phyloP scores from a whole-genome alignment of 441 rosid genomes.

The Mallotus repandus region DNA sequence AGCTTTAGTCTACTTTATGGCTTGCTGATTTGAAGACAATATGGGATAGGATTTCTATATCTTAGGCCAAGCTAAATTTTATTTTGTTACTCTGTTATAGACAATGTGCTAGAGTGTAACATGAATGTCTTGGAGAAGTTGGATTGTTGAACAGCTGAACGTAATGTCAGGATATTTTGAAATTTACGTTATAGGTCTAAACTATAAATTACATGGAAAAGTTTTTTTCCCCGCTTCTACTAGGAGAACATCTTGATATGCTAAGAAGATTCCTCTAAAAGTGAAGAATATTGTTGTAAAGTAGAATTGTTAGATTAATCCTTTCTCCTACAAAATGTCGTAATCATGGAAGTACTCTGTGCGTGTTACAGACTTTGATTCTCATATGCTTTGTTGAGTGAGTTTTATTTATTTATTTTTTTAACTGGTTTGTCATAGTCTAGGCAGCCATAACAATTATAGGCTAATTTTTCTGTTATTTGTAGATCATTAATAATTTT shows the following conservation, averaged over 20 bases:
- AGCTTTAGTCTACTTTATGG: neutral
- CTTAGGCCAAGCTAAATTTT: neutral
- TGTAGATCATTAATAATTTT: constrained; percentile 12
- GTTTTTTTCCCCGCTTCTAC: neutral
- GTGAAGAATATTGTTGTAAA: neutral
- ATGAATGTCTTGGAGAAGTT: neutral
- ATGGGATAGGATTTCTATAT: neutral
- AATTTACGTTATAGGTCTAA: neutral
- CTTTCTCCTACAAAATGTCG: neutral
- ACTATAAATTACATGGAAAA: neutral
- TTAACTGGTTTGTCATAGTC: neutral
- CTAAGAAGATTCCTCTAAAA: neutral
- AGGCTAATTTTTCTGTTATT: neutral
- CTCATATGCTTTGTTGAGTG: neutral
- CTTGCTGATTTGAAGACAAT: neutral
- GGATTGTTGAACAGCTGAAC: neutral
- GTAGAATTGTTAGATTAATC: neutral
- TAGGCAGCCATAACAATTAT: constrained; percentile 5
- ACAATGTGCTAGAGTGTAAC: neutral
- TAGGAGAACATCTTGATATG: neutral
- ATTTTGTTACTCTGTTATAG: neutral
- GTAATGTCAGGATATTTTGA: neutral
- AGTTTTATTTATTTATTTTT: neutral
- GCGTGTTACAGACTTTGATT: neutral
- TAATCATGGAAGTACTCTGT: neutral